These are phyloP conservation scores for Xylaria acuta DNA, from an alignment of 495 filamentous ascomycete genomes.

Conservation along the genomic window DNA sequence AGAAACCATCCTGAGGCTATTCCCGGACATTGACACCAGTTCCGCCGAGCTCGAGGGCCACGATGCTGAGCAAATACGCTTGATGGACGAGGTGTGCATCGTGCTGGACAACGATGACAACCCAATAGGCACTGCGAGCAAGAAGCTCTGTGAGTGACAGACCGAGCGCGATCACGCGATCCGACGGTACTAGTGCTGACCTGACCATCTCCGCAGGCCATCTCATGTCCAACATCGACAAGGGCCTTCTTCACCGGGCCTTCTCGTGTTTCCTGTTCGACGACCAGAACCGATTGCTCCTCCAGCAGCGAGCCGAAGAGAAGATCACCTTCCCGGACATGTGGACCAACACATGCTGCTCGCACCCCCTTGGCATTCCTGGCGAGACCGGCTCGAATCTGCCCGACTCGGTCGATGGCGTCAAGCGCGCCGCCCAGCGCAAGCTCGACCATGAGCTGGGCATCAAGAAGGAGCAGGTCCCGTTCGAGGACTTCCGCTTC, in stretches of 20 bases:
- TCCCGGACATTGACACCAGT: constrained; percentile 94
- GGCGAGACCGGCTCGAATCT: constrained; percentile 89
- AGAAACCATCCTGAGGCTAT: constrained; percentile 83
- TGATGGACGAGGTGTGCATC: constrained; percentile 99
- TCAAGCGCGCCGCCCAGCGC: constrained; percentile 86
- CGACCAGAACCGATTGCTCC: constrained; percentile 82
- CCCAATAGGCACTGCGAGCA: constrained; percentile 96
- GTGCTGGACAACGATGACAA: constrained; percentile 90
- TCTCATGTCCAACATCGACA: constrained; percentile 96
- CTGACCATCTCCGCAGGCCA: constrained; percentile 68
- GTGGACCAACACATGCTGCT: constrained; percentile 99
- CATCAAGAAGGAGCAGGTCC: constrained; percentile 89
- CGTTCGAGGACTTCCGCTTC: constrained; percentile 88
- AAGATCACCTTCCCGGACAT: constrained; percentile 99
- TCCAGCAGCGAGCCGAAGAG: constrained; percentile 94
- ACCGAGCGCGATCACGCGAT: neutral
- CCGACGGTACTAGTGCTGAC: constrained; percentile 18
- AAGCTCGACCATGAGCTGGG: constrained; percentile 96
- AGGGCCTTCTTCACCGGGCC: constrained; percentile 92
- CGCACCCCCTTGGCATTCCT: constrained; percentile 90
- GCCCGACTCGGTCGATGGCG: constrained; percentile 78
- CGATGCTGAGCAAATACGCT: constrained; percentile 94
- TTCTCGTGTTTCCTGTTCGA: constrained; percentile 99
- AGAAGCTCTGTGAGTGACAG: constrained; percentile 84
- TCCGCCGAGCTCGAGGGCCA: constrained; percentile 80